Evolutionary conservation across 495 filamentous ascomycete genomes (phyloP), one percentile per base, ranked within the genome.

Genomic region (Penicillium samsonianum): DNA sequence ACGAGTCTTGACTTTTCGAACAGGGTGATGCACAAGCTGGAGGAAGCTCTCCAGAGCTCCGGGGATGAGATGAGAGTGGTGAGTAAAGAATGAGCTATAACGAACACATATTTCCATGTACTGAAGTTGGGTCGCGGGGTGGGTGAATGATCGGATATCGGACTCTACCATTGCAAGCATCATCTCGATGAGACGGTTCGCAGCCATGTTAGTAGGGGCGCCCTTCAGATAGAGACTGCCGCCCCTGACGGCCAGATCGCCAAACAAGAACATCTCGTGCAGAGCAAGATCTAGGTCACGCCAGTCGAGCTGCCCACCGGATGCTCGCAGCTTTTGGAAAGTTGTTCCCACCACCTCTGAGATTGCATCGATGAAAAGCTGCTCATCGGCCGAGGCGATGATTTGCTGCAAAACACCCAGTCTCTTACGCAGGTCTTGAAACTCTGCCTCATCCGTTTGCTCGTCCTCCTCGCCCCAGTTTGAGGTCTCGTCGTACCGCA

Each of bases 61-160:
- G 7, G 89, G 89, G 42, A 98, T 94, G 45, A 86, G 81, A 2
- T 84, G 78, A 3, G 87, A 80, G 61, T 96, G 88, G 35, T 82
- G 79, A 57, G 95, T 90, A 73, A 99, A 98, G 73, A 96, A 96
- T n/a, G 84, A 81, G 69, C 84, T 87, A 69, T 98, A 98, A 35
- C 94, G 87, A 31, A 96, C 91, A 68, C 91, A 95, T 40, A 96
- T 94, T 63, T 98, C 94, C 95, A 98, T 98, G 63, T 94, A 98
- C 71, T 96, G 91, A 16, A 98, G 79, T 55, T 97, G 86, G 30
- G 96, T 90, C 20, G 91, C 90, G 0, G 95, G 94, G 72, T 98
- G 94, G 4, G 88, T 84, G 68, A 90, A 94, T 25, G 81, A 86
- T 58, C 89, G 85, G 59, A 98, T 87, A 59, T 89, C 90, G 59